Conservation (phyloP, 768 basidiomycete species). For the Tremella fuciformis region DNA sequence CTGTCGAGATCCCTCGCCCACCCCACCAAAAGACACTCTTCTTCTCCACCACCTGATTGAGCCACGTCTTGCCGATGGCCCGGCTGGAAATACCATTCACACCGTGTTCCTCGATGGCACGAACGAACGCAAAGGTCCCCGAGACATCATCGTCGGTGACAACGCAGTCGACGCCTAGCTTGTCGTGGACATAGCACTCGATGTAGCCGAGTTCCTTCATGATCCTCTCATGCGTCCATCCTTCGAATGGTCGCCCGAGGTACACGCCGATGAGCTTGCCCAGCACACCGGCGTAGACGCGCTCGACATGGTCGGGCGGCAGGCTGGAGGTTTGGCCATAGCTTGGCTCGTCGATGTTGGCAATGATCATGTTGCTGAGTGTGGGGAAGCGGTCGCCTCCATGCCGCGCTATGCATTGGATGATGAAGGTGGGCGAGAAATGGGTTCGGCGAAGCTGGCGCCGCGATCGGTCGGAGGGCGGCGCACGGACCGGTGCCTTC, state of each 20-base stretch:
- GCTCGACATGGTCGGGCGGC: constrained; percentile 10
- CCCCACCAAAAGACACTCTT: constrained; percentile 11
- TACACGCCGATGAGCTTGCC: constrained; percentile 13
- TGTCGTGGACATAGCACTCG: constrained; percentile 10
- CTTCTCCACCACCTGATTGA: constrained; percentile 2
- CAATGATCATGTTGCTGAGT: too few relatives aligned
- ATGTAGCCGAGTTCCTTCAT: constrained; percentile 8
- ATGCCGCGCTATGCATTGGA: too few relatives aligned
- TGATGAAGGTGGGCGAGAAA: too few relatives aligned
- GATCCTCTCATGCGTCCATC: constrained; percentile 11
- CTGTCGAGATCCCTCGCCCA: constrained; percentile 4
- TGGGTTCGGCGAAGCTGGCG: too few relatives aligned
- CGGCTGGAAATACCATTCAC: constrained; percentile 3
- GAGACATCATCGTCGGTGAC: constrained; percentile 13
- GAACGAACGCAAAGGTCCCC: constrained; percentile 5
- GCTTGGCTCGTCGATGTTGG: too few relatives aligned
- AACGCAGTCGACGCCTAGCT: constrained; percentile 2
- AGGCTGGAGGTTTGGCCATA: not conserved
- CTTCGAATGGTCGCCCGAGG: constrained; percentile 12
- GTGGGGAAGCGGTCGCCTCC: too few relatives aligned
- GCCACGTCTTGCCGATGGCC: constrained; percentile 9
- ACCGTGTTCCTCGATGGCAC: constrained; percentile 8
- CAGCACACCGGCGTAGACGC: constrained; percentile 12
- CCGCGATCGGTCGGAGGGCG: too few relatives aligned
- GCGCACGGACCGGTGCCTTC: too few relatives aligned